Base-by-base conservation (phyloP, 306 rosid genomes). In the Cotoneaster glaucophyllus region DNA sequence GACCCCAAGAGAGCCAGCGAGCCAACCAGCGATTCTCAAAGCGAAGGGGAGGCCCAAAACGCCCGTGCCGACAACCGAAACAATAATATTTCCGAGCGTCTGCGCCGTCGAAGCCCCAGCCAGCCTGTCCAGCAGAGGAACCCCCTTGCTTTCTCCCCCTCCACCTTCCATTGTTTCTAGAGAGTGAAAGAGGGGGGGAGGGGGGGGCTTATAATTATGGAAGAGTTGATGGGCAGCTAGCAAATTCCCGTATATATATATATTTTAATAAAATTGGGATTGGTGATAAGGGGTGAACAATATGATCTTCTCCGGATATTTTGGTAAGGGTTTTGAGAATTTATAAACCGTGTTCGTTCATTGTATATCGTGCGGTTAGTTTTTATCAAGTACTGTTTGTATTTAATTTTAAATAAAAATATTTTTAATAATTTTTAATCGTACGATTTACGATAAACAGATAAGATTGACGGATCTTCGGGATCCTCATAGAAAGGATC, bases 1-100 rank as follows among this genome's bases (percentile, higher is more conserved):
- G 63, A 91, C 84, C 26, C 94, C 97, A 0, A 93, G 75, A 4
- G 86, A 84, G 0, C 98, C 98, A 22, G 96, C 96, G 41, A 86
- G 81, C 96, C 97, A 94, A 4, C 97, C 97, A 66, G 96, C 97
- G 53, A 85, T 76, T 71, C 89, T 80, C 79, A 93, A 85, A 70
- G 98, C 98, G 79, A 82, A 93, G 34, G 97, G 98, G 22, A 93
- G 86, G 6, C 96, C 96, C 64, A 94, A 69, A 19, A 94, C 83
- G 32, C 98, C 97, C 14, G 98, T 90, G 17, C 98, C 97, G 41
- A 91, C 91, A 3, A 94, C 80, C 7, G 98, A 90, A 3, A 91
- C 97, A 69, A 91, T 73, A 56, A 91, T 91, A 68, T 94, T 91
- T 6, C 91, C 98, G 8, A 91, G 79, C 19, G 96, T 90, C 79